A percentile compares a stretch with the other conserved stretches of the same genome.
Conservation (phyloP, 83 land plant genomes). For the Picea abies region DNA sequence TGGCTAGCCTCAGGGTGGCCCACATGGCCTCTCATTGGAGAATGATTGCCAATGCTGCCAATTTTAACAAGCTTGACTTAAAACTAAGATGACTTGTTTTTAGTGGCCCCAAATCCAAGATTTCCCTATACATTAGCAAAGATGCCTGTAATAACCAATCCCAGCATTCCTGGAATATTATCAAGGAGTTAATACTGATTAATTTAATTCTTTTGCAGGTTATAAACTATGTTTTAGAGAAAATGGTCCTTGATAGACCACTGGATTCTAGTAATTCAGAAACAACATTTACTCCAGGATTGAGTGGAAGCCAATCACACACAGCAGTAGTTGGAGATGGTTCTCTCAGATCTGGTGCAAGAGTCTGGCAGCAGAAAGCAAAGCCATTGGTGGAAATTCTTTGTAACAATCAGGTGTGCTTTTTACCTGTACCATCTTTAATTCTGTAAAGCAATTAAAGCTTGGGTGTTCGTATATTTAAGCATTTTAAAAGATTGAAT, state of each 20-base stretch:
- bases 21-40: too few relatives aligned
- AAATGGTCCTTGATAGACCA: constrained; percentile 87
- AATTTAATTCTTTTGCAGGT: constrained; percentile 53
- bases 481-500: neutral
- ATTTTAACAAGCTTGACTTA: neutral
- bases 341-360: constrained; percentile 54
- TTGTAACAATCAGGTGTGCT: constrained; percentile 89
- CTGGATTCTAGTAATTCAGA: constrained; percentile 55
- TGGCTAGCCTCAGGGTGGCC: too few relatives aligned
- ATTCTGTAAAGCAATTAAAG: too few relatives aligned
- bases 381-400: constrained; percentile 81
- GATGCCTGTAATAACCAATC: neutral
- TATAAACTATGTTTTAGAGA: constrained; percentile 92
- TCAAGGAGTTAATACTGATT: neutral
- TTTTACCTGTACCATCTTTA: too few relatives aligned
- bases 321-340: constrained; percentile 46
- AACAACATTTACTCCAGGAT: constrained; percentile 31
- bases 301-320: constrained; percentile 44
- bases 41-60: too few relatives aligned
- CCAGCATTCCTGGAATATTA: neutral
- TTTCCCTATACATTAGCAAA: neutral
- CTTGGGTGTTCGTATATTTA: neutral
- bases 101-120: neutral
- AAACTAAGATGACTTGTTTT: neutral
- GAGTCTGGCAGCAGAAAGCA: constrained; percentile 69